Percentiles rank a stretch among this genome's conserved stretches.
Conservation (phyloP, 768 basidiomycete genomes). For the Psilocybe sp. region DNA sequence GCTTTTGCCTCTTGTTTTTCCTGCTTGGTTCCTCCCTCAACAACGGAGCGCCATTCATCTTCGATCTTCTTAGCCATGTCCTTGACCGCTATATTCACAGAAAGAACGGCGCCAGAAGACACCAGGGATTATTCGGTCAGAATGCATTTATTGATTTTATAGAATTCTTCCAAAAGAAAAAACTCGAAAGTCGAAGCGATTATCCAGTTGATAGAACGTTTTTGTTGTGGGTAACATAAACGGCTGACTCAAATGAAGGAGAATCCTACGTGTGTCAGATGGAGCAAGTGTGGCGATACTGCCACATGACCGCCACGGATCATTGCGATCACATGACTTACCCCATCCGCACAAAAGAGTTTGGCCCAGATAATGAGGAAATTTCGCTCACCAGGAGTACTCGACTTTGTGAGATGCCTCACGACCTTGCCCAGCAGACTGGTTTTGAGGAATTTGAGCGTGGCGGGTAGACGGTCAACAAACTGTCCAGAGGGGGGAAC, state of each 20-base stretch:
- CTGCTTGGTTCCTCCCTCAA: conserved; percentile 38
- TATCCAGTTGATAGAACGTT: neutral
- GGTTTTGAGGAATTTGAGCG: conserved; percentile 60
- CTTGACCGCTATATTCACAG: conserved; percentile 73
- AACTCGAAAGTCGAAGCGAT: too few species aligned
- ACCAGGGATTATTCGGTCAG: conserved; percentile 54
- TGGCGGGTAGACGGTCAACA: conserved; percentile 79
- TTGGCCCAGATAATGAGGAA: conserved; percentile 1
- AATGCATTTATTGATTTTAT: conserved; percentile 51
- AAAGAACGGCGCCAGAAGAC: conserved; percentile 30
- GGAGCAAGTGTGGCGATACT: neutral
- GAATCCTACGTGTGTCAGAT: conserved; percentile 14
- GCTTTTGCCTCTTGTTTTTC: conserved; percentile 39
- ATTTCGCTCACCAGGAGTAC: conserved; percentile 71
- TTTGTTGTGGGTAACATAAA: conserved; percentile 7
- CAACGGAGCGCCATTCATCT: conserved; percentile 73
- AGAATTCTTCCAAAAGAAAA: conserved; percentile 26
- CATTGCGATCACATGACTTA: conserved; percentile 14
- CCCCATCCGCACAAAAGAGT: conserved; percentile 7
- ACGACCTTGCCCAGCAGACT: conserved; percentile 82
- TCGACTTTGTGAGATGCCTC: conserved; percentile 72
- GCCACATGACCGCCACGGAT: neutral
- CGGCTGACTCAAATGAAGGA: conserved; percentile 3
- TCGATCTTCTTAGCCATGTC: conserved; percentile 90
- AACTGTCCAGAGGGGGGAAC: conserved; percentile 44